phyloP scores from a whole-genome alignment of 2,329 filamentous ascomycete genomes.

The Cadophora sp. region DNA sequence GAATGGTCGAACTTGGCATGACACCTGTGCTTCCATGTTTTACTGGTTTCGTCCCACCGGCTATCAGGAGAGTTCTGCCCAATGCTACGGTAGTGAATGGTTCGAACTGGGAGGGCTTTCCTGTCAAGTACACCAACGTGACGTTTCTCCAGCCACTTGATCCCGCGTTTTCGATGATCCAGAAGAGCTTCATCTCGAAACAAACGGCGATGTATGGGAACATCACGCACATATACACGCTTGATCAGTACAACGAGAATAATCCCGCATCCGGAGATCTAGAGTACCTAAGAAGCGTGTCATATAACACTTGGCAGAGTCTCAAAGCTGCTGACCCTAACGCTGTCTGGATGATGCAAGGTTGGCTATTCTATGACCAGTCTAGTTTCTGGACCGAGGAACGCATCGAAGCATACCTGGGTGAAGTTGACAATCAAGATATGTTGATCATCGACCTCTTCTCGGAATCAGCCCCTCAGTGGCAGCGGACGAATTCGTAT shows the following conservation, averaged over 20 bases:
- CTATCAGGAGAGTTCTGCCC: constrained; percentile 51
- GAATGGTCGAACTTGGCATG: constrained; percentile 61
- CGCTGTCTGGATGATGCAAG: constrained; percentile 60
- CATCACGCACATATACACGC: constrained; percentile 55
- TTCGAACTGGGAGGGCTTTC: constrained; percentile 53
- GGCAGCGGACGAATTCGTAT: constrained; percentile 57
- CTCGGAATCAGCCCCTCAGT: constrained; percentile 57
- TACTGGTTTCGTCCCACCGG: constrained; percentile 56
- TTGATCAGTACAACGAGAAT: constrained; percentile 62
- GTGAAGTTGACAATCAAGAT: constrained; percentile 52
- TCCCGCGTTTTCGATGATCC: constrained; percentile 50
- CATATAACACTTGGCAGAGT: constrained; percentile 52
- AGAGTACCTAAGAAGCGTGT: constrained; percentile 52
- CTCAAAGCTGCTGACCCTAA: constrained; percentile 56
- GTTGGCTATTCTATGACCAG: constrained; percentile 57
- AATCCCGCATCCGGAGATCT: constrained; percentile 53
- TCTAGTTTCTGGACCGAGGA: constrained; percentile 53
- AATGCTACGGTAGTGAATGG: constrained; percentile 53
- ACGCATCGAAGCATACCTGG: constrained; percentile 56
- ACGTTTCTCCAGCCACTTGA: constrained; percentile 57
- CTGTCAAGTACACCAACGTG: constrained; percentile 51
- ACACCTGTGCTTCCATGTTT: constrained; percentile 58
- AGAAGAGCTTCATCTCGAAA: constrained; percentile 54
- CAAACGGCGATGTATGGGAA: constrained; percentile 56
- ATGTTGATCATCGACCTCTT: constrained; percentile 60